Base-by-base conservation (phyloP, 305 asterid genomes). In the Rubia peregrina region DNA sequence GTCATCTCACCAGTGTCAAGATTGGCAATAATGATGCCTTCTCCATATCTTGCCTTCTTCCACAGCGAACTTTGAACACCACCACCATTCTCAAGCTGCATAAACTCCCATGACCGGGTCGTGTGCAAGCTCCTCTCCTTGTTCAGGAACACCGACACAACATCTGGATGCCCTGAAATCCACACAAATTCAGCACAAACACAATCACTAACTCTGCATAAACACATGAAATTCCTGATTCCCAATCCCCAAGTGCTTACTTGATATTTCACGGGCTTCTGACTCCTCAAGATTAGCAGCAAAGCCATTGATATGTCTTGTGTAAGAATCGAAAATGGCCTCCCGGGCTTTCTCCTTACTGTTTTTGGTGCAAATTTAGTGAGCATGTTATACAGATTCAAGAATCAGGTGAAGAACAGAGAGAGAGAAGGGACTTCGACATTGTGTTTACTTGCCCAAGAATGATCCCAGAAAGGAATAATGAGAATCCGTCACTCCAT, bases 41-140 rank as follows among this genome's bases (percentile, higher is more conserved):
- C 88, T 9, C 97, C 98, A 55, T 79, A 86, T 82, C 89, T 85
- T 57, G 98, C 96, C 79, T 88, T 89, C 71, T 79, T 82, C 99
- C 98, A 89, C 11, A 86, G 41, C 5, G 98, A 91, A 57, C 79
- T 67, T 9, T 63, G 77, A 46, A 89, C 78, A 71, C 22, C 17
- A 21, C 96, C 98, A 80, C 82, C 30, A 0, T 16, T 38, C 73
- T 87, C 90, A 2, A 91, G 85, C 17, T 91, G 93, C 74, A 94
- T 70, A 72, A 94, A 94, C 62, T 85, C 90, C 99, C 99, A 94
- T 51, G 99, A 89, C 71, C 93, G 84, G n/a, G 98, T 94, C 60
- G 99, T 91, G 79, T 89, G 97, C 36, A 94, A 41, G 73, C 86
- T 82, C 55, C 80, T 84, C 33, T 91, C 96, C 68, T 66, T 82